Base-by-base conservation (phyloP, 768 basidiomycete genomes). In the Epithele typhae region DNA sequence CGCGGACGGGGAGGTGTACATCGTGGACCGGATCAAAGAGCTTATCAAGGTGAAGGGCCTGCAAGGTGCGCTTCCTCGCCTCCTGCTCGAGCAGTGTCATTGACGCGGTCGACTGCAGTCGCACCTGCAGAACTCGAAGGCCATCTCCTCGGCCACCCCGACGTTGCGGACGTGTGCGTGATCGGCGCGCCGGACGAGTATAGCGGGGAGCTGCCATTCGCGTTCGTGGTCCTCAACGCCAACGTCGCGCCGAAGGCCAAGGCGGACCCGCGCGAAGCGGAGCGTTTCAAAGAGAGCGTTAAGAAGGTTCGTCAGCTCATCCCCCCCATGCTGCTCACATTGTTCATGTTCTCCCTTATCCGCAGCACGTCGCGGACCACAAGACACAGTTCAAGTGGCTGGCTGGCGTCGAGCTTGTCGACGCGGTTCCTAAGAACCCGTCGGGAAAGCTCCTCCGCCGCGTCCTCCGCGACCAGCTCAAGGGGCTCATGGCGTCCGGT, bases 111-210 rank as follows among this genome's bases (percentile, higher is more conserved):
- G n/a, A n/a, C n/a, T 14, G 14, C 27, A 55, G 84, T 87, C 1
- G 82, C 85, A 1, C 85, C 84, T 2, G 83, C 85, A 3, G 84
- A 85, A 52, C 68, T 86, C 8, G 84, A 86, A 56, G 84, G 77
- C 17, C 81, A 81, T 48, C 56, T 84, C n/a, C 60, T 84, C 21
- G 73, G 68, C 36, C 79, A 85, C 52, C 63, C 73, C 1, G 82
- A 82, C 53, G 76, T 86, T 19, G 68, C 70, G 4, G 77, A 82
- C 35, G 70, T 70, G 2, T 84, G 84, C 52, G 83, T 87, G 2
- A 77, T 87, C 15, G 77, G 81, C 1, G 57, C 82, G 25, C 77
- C 76, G 7, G 80, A 88, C 56, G 84, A 85, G 7, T 87, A 77
- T 49, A 80, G 77, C 48, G 86, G 86, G 14, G 86, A 88, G 59